phyloP scores from a whole-genome alignment of 805 yeast species.

The Yamadazyma phyllophila region DNA sequence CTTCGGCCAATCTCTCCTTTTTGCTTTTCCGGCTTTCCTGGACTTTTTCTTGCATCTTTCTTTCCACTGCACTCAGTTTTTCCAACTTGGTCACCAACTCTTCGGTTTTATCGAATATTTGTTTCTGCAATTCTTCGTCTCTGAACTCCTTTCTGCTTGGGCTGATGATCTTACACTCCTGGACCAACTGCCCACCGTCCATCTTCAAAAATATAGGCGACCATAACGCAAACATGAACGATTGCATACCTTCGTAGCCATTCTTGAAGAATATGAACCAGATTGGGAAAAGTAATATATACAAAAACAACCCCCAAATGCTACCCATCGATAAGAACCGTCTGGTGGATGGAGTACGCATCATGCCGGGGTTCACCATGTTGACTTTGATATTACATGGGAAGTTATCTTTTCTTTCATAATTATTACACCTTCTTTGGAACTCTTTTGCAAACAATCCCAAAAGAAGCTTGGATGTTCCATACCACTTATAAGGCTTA shows the following conservation, averaged over 20 bases:
- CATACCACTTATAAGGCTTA: constrained; percentile 74
- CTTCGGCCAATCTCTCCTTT: constrained; percentile 18
- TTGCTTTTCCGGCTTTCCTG: constrained; percentile 17
- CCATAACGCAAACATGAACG: constrained; percentile 62
- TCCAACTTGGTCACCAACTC: constrained; percentile 59
- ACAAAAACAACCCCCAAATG: constrained; percentile 54
- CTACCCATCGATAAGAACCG: constrained; percentile 77
- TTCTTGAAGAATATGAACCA: constrained; percentile 81
- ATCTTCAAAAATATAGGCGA: constrained; percentile 66
- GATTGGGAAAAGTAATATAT: constrained; percentile 72
- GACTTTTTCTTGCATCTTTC: constrained; percentile 41
- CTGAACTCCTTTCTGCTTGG: constrained; percentile 61
- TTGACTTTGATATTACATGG: constrained; percentile 69
- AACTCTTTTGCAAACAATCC: constrained; percentile 74
- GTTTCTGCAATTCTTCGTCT: constrained; percentile 58
- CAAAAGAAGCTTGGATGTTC: constrained; percentile 76
- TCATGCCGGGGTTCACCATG: constrained; percentile 87
- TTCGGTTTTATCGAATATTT: constrained; percentile 61
- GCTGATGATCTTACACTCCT: constrained; percentile 63
- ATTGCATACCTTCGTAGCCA: constrained; percentile 76
- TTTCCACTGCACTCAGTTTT: constrained; percentile 64
- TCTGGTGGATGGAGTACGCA: constrained; percentile 84
- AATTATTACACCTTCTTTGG: constrained; percentile 60
- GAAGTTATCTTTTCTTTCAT: constrained; percentile 68
- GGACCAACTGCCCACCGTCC: constrained; percentile 67